These are phyloP conservation scores for Sisymbrium altissimum DNA, from an alignment of 345 rosid species.

Conservation along the genomic window DNA sequence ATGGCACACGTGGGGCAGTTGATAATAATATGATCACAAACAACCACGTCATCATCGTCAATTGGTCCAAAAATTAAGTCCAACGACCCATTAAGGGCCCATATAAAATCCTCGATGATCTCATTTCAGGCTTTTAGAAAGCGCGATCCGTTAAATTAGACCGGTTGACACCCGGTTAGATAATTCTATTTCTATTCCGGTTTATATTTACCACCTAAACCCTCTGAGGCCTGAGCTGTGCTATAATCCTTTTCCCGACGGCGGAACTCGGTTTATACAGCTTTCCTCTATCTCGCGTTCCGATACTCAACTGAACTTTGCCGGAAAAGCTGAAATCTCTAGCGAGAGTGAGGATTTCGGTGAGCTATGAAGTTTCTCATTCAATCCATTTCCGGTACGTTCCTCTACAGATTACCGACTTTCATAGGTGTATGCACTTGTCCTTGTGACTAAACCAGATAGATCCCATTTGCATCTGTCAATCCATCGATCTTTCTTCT, in stretches of 20 bases:
- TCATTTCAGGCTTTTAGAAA: background rate
- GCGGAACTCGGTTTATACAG: slow-evolving; percentile 10
- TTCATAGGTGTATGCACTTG: background rate
- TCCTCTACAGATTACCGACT: background rate
- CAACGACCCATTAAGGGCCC: background rate
- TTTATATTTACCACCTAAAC: slow-evolving; percentile 10
- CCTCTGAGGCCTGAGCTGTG: slow-evolving; percentile 10
- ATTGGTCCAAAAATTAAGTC: background rate
- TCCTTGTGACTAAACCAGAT: background rate
- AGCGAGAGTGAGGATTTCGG: background rate
- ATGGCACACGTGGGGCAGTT: slow-evolving; percentile 17
- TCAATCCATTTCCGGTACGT: slow-evolving; percentile 43
- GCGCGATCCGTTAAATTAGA: background rate
- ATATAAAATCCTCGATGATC: background rate
- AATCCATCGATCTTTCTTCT: background rate
- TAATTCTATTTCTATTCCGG: slow-evolving; percentile 6
- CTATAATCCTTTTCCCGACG: slow-evolving; percentile 3
- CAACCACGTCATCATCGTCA: slow-evolving; percentile 2
- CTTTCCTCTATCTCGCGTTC: slow-evolving; percentile 1
- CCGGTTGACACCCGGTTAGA: slow-evolving; percentile 9
- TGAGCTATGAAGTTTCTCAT: slow-evolving; percentile 52
- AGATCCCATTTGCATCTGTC: slow-evolving; percentile 14
- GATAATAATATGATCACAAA: slow-evolving; percentile 1
- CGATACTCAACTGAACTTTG: background rate
- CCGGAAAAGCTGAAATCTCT: slow-evolving; percentile 10